These are phyloP conservation scores for Talaromyces wortmannii DNA, from an alignment of 495 filamentous ascomycete species.

Conservation along the genomic window DNA sequence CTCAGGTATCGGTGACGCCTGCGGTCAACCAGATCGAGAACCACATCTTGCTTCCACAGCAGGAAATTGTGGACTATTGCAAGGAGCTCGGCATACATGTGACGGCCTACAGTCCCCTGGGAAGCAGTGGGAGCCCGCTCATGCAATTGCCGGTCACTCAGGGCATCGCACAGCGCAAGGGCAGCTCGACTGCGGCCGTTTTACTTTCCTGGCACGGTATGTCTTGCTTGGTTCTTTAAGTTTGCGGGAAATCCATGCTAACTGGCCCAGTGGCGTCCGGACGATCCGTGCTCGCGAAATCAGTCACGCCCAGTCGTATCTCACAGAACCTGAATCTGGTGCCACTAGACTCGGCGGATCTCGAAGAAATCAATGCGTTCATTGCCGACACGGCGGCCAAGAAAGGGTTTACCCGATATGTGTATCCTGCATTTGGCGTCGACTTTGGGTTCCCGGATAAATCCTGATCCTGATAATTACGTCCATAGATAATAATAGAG, in stretches of 20 bases:
- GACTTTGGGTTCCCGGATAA: constrained; percentile 76
- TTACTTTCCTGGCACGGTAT: constrained; percentile 68
- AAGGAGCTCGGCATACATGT: constrained; percentile 65
- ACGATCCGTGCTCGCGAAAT: constrained; percentile 71
- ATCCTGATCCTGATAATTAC: constrained; percentile 5
- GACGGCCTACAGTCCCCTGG: constrained; percentile 69
- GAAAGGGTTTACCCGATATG: constrained; percentile 60
- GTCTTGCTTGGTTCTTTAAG: constrained; percentile 9
- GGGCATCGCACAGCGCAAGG: constrained; percentile 63
- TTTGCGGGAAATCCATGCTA: background rate
- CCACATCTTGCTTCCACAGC: constrained; percentile 68
- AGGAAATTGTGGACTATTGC: constrained; percentile 75
- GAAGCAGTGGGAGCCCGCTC: constrained; percentile 69
- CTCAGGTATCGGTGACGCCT: constrained; percentile 56
- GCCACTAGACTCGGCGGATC: constrained; percentile 56
- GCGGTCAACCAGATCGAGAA: constrained; percentile 90
- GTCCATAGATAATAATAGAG: too few relatives aligned
- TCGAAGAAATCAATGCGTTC: constrained; percentile 57
- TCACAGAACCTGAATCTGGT: constrained; percentile 64
- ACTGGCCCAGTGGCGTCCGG: constrained; percentile 54
- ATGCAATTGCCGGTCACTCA: constrained; percentile 59
- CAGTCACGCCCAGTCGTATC: constrained; percentile 66
- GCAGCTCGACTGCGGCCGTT: constrained; percentile 52
- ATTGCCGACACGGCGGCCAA: constrained; percentile 48
- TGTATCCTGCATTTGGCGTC: constrained; percentile 75